Conservation (phyloP, 2,329 filamentous ascomycete genomes). For the Aspergillus sp. region DNA sequence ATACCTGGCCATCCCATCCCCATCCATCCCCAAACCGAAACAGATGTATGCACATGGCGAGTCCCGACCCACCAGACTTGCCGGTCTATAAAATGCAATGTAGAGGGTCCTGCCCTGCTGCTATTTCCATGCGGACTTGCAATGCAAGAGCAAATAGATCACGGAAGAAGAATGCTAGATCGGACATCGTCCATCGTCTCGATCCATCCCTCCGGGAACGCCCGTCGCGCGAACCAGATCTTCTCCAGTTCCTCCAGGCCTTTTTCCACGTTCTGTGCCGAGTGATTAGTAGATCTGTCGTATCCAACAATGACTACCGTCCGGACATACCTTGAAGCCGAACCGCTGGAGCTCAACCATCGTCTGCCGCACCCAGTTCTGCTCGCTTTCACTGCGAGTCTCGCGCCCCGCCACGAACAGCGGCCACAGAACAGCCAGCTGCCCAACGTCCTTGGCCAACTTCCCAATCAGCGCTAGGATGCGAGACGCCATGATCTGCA, state of each 20-base stretch:
- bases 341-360: slow-evolving; percentile 20
- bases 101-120: too few relatives aligned
- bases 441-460: slow-evolving; percentile 24
- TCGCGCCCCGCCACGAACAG: slow-evolving; percentile 27
- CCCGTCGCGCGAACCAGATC: slow-evolving; percentile 23
- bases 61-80: too few relatives aligned
- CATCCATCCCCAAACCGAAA: too few relatives aligned
- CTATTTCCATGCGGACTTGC: too few relatives aligned
- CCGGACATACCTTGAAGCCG: slow-evolving; percentile 19
- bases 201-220: slow-evolving; percentile 24
- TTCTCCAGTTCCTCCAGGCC: slow-evolving; percentile 20
- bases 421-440: slow-evolving; percentile 25
- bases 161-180: slow-evolving; percentile 24
- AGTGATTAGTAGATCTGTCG: slow-evolving; percentile 1
- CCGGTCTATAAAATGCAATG: too few relatives aligned
- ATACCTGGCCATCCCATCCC: too few relatives aligned
- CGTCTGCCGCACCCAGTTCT: slow-evolving; percentile 22
- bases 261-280: slow-evolving; percentile 20
- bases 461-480: slow-evolving; percentile 21
- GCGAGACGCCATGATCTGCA: slow-evolving; percentile 21
- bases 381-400: slow-evolving; percentile 18
- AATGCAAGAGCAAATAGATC: too few relatives aligned
- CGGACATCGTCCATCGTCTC: slow-evolving; percentile 24
- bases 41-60: too few relatives aligned
- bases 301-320: too few relatives aligned